Conservation (phyloP, 2,329 filamentous ascomycete genomes). For the Colletotrichum filicis region DNA sequence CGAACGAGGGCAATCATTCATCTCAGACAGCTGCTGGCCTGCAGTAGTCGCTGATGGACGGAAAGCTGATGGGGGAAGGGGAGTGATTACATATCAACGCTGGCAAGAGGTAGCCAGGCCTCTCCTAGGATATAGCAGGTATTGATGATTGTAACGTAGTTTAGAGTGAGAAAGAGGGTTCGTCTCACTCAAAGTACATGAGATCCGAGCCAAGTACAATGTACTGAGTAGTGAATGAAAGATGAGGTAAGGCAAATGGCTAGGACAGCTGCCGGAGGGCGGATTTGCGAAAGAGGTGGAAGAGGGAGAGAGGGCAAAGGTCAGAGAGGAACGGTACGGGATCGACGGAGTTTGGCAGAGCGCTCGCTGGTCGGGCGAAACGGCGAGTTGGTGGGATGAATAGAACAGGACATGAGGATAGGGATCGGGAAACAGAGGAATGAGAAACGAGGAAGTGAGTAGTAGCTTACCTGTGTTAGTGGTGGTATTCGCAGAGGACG, state of each 20-base stretch:
- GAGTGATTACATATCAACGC: slow-evolving; percentile 30
- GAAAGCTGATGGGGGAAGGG: slow-evolving; percentile 11
- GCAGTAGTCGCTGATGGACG: neutral
- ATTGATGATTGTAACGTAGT: slow-evolving; percentile 18
- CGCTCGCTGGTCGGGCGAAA: neutral
- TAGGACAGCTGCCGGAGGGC: slow-evolving; percentile 6
- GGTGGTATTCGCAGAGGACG: slow-evolving; percentile 34
- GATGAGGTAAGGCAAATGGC: slow-evolving; percentile 28
- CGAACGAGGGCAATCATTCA: neutral
- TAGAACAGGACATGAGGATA: slow-evolving; percentile 4
- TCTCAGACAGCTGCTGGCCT: neutral
- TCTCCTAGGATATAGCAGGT: slow-evolving; percentile 20
- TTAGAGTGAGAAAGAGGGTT: slow-evolving; percentile 15
- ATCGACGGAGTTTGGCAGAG: slow-evolving; percentile 14
- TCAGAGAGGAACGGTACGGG: slow-evolving; percentile 9
- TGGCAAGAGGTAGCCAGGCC: neutral
- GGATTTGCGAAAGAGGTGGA: slow-evolving; percentile 9
- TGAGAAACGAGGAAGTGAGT: slow-evolving; percentile 15
- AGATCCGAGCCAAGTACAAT: slow-evolving; percentile 5
- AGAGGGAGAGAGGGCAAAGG: slow-evolving; percentile 4
- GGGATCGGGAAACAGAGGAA: slow-evolving; percentile 12
- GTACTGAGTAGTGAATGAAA: slow-evolving; percentile 8
- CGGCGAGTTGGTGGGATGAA: slow-evolving; percentile 4
- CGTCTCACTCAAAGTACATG: slow-evolving; percentile 18
- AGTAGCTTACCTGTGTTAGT: slow-evolving; percentile 35